phyloP scores from a whole-genome alignment of 495 filamentous ascomycete genomes.

The Penicillium roqueforti region DNA sequence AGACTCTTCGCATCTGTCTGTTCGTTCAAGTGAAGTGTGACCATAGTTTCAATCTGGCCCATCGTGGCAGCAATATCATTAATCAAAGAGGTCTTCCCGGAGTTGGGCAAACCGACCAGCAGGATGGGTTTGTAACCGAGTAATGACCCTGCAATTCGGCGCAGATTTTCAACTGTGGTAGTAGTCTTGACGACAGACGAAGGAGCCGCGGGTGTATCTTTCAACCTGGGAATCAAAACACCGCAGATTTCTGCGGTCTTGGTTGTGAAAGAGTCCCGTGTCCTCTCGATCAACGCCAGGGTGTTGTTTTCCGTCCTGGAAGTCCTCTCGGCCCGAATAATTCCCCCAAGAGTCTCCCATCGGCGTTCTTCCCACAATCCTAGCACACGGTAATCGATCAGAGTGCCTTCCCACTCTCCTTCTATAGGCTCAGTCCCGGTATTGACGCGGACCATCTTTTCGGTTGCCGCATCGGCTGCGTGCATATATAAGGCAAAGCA shows the following conservation, averaged over 20 bases:
- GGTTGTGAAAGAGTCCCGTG: slow-evolving; percentile 43
- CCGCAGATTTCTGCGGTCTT: slow-evolving; percentile 54
- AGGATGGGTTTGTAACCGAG: slow-evolving; percentile 65
- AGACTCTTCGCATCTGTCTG: slow-evolving; percentile 96
- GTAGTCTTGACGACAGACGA: slow-evolving; percentile 65
- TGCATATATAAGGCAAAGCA: slow-evolving; percentile 73
- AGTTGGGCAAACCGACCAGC: slow-evolving; percentile 76
- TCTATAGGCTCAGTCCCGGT: slow-evolving; percentile 56
- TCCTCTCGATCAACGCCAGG: slow-evolving; percentile 32
- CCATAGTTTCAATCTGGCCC: slow-evolving; percentile 67
- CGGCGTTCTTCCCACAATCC: slow-evolving; percentile 70
- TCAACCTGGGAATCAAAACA: slow-evolving; percentile 63
- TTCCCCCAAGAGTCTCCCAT: slow-evolving; percentile 34
- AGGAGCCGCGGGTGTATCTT: slow-evolving; percentile 38
- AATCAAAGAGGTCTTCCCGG: slow-evolving; percentile 85
- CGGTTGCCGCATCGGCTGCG: slow-evolving; percentile 72
- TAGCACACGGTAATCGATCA: slow-evolving; percentile 81
- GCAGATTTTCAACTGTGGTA: slow-evolving; percentile 67
- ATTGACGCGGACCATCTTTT: slow-evolving; percentile 63
- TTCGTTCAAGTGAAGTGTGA: slow-evolving; percentile 92
- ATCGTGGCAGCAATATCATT: slow-evolving; percentile 75
- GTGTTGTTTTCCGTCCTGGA: slow-evolving; percentile 20
- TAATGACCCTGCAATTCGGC: slow-evolving; percentile 60
- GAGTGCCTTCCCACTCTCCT: slow-evolving; percentile 70
- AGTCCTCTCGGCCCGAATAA: slow-evolving; percentile 19